Evolutionary conservation across 805 yeast species (phyloP).

Genomic region (Candida ortonii): DNA sequence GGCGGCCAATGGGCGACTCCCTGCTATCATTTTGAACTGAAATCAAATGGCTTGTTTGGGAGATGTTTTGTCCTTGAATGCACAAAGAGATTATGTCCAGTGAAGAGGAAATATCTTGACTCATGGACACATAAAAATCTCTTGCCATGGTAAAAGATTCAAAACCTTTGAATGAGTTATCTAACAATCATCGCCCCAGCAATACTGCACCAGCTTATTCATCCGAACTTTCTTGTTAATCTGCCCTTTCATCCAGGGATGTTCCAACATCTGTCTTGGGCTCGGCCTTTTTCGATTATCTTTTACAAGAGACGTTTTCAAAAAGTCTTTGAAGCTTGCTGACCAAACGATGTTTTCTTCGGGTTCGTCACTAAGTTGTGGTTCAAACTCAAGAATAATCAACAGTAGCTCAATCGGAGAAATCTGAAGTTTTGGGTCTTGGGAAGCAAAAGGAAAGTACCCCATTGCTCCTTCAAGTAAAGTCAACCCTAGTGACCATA

Average conservation of each 20-base stretch:
- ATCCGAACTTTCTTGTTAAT: conserved; percentile 69
- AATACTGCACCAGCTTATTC: conserved; percentile 77
- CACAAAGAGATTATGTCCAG: too few species aligned
- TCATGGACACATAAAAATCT: too few species aligned
- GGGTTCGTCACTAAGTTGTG: conserved; percentile 75
- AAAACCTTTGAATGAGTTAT: background rate
- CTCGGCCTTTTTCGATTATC: conserved; percentile 80
- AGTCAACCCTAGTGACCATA: conserved; percentile 94
- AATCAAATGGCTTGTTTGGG: too few species aligned
- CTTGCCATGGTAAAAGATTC: too few species aligned
- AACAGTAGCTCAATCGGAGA: conserved; percentile 84
- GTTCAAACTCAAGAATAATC: conserved; percentile 78
- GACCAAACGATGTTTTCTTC: conserved; percentile 78
- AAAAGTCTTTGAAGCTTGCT: conserved; percentile 75
- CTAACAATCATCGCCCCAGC: conserved; percentile 49
- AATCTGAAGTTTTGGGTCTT: conserved; percentile 40
- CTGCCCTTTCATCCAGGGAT: conserved; percentile 90
- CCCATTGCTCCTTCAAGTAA: conserved; percentile 91
- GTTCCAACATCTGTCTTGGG: conserved; percentile 88
- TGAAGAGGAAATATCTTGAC: too few species aligned
- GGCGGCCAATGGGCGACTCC: too few species aligned
- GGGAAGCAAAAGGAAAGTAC: conserved; percentile 69
- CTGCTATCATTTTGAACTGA: too few species aligned
- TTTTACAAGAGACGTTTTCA: conserved; percentile 76
- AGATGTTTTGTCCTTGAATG: too few species aligned